phyloP scores from a whole-genome alignment of 1,139 yeast species.

The Debaryomyces coudertii region DNA sequence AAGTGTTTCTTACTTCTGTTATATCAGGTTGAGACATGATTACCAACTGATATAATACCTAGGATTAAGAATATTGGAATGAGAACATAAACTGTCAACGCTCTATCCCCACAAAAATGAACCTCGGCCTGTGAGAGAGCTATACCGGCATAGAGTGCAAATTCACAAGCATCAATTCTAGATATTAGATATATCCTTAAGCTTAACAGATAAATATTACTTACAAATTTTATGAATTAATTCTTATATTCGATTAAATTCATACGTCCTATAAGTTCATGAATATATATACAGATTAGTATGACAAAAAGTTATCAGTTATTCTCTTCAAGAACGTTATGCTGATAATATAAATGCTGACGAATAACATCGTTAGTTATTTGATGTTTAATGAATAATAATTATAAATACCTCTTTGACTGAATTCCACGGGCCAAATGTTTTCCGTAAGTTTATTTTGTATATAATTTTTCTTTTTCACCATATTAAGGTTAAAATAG shows the following conservation, averaged over 20 bases:
- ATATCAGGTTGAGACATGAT: slow-evolving; percentile 21
- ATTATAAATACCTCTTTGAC: slow-evolving; percentile 73
- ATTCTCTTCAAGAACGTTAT: background rate
- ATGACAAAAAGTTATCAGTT: background rate
- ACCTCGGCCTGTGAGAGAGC: background rate
- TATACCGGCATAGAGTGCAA: background rate
- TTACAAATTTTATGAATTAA: background rate
- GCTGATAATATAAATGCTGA: slow-evolving; percentile 1
- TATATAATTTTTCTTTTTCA: slow-evolving; percentile 35
- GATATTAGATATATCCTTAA: background rate
- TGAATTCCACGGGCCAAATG: slow-evolving; percentile 64
- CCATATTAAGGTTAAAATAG: slow-evolving; percentile 43
- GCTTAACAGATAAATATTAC: background rate
- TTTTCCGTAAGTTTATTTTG: slow-evolving; percentile 40
- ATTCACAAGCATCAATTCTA: background rate
- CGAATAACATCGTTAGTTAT: slow-evolving; percentile 16
- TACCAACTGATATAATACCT: background rate
- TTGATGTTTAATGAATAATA: slow-evolving; percentile 60
- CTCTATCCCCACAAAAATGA: background rate
- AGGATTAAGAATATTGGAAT: background rate
- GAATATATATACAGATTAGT: slow-evolving; percentile 2
- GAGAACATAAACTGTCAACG: background rate
- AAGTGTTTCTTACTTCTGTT: slow-evolving; percentile 38
- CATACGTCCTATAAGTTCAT: background rate
- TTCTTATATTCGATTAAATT: background rate